These are phyloP conservation scores for Blastomyces parvus DNA, from an alignment of 2,329 filamentous ascomycete species.

Conservation along the genomic window DNA sequence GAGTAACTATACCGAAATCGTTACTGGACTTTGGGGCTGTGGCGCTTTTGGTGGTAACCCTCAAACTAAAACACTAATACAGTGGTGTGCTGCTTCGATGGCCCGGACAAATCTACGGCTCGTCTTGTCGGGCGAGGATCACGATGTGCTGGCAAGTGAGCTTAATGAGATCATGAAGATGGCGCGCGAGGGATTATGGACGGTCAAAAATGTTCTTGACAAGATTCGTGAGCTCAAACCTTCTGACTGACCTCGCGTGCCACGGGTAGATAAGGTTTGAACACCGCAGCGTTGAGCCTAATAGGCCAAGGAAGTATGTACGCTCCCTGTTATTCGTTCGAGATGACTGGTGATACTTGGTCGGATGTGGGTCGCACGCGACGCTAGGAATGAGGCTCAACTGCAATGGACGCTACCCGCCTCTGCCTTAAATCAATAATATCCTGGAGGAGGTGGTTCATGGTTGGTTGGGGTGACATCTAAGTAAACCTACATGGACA, in stretches of 20 bases:
- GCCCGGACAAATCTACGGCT: constrained; percentile 10
- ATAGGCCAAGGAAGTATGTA: neutral
- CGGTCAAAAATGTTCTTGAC: constrained; percentile 8
- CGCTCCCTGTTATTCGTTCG: neutral
- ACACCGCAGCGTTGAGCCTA: neutral
- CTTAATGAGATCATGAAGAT: neutral
- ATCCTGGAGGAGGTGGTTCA: too few relatives aligned
- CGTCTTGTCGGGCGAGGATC: constrained; percentile 8
- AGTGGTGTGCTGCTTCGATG: constrained; percentile 15
- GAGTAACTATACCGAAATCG: constrained; percentile 8
- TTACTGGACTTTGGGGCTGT: constrained; percentile 15
- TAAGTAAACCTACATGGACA: too few relatives aligned
- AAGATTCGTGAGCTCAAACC: constrained; percentile 3
- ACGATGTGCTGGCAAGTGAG: constrained; percentile 7
- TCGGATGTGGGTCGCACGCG: neutral
- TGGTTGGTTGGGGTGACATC: too few relatives aligned
- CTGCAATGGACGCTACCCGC: too few relatives aligned
- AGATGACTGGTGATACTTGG: neutral
- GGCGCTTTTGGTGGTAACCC: constrained; percentile 14
- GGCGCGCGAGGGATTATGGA: constrained; percentile 2
- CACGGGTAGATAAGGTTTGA: neutral
- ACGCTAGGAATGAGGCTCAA: too few relatives aligned
- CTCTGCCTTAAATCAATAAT: too few relatives aligned
- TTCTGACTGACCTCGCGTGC: constrained; percentile 1
- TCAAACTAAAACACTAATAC: constrained; percentile 12